Evolutionary conservation across 2,329 filamentous ascomycete species (phyloP), one percentile per base, ranked within the genome.

Genomic region (Trichoderma hamatum): DNA sequence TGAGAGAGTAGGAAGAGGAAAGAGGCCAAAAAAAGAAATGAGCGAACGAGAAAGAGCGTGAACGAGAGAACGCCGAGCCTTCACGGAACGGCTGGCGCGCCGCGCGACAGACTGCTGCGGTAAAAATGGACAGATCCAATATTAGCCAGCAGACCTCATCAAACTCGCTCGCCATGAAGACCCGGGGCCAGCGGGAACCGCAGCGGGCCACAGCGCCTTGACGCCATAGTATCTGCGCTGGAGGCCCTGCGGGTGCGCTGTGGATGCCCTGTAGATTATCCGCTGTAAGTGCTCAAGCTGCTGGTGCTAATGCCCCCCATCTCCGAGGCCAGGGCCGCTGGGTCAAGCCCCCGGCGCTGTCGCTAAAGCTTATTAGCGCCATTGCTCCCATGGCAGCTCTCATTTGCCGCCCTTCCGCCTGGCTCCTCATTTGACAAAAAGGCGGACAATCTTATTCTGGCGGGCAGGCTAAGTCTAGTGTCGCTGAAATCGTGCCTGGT

Each of bases 361-460:
- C 64, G 64, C 64, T 59, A 67, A 43, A 13, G 62, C 54, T 13
- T 26, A 16, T 67, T 67, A 67, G 64, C 64, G 64, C 54, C 64
- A 11, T 14, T n/a, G 19, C 39, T 26, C 64, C 64, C 64, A 51
- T 67, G 64, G 39, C 64, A 28, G 64, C 39, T 21, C 30, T 59
- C 64, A 58, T 67, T 67, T 67, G 52, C 54, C 43, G 52, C 64
- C 21, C 36, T 59, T n/a, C 52, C 55, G 52, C 52, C 10, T 21
- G 51, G 34, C 52, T 56, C 62, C 52, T 59, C 54, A 54, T 59
- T 67, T 58, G 54, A 21, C 63, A 36, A 51, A 49, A 51, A n/a
- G 64, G 54, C 39, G 39, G 39, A 43, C 54, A 67, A 67, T 67
- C 64, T 67, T 67, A 67, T 56, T 63, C 14, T 63, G 14, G 32